Conservation (phyloP, 2,329 filamentous ascomycete genomes). For the Stenocarpella maydis region DNA sequence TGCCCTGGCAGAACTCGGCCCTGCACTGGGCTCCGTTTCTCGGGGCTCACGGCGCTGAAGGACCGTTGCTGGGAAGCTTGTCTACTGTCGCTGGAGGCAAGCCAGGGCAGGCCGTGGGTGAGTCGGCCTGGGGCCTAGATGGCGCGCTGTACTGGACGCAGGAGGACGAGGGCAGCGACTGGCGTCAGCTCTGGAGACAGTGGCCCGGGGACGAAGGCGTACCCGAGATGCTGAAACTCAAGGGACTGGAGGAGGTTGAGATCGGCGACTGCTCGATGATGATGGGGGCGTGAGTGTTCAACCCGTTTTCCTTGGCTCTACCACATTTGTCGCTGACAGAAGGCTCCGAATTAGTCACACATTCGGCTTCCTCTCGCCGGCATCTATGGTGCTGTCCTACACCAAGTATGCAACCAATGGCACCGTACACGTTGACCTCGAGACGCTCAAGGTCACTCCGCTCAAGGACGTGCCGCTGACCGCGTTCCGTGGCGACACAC, state of each 20-base stretch:
- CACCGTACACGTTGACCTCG: conserved; percentile 45
- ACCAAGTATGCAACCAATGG: conserved; percentile 24
- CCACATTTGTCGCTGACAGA: not conserved
- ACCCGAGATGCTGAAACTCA: conserved; percentile 43
- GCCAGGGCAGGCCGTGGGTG: conserved; percentile 53
- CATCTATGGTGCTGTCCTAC: conserved; percentile 45
- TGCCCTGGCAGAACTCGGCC: conserved; percentile 59
- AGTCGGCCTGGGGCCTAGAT: conserved; percentile 60
- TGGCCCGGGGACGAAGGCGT: conserved; percentile 40
- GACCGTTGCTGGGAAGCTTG: conserved; percentile 43
- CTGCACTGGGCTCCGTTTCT: conserved; percentile 53
- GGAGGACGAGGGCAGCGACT: conserved; percentile 50
- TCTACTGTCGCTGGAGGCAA: conserved; percentile 31
- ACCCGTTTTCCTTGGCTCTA: not conserved
- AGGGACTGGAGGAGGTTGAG: conserved; percentile 53
- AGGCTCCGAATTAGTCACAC: conserved; percentile 22
- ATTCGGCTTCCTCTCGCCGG: conserved; percentile 41
- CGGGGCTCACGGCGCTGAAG: conserved; percentile 39
- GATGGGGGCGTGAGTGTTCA: conserved; percentile 42
- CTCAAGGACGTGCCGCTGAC: conserved; percentile 44
- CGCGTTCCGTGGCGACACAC: conserved; percentile 44
- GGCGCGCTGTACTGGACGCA: conserved; percentile 57
- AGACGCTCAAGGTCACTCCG: conserved; percentile 41
- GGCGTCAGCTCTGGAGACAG: conserved; percentile 55
- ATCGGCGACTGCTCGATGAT: conserved; percentile 46